Evolutionary conservation across 495 filamentous ascomycete genomes (phyloP).

Genomic region (Xylaria curta): DNA sequence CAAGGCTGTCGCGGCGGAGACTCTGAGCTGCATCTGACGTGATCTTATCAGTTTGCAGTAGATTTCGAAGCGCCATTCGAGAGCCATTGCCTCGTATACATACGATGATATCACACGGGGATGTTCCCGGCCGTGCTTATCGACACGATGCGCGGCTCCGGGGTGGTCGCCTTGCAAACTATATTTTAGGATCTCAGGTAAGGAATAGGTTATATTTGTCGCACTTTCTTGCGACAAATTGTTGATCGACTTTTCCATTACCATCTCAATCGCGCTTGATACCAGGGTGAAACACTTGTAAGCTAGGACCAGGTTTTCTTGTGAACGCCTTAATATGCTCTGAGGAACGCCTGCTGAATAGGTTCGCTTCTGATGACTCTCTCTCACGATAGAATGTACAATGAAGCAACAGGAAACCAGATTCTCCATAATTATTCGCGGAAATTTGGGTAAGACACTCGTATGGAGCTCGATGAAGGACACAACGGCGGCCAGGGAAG

Average conservation of each 20-base stretch:
- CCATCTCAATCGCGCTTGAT: slow-evolving; percentile 46
- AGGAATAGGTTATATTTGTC: slow-evolving; percentile 39
- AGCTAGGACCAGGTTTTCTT: slow-evolving; percentile 40
- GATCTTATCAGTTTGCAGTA: slow-evolving; percentile 75
- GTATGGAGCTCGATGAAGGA: slow-evolving; percentile 43
- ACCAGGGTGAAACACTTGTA: slow-evolving; percentile 49
- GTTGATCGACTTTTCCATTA: slow-evolving; percentile 58
- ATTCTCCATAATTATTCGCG: slow-evolving; percentile 50
- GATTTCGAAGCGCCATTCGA: slow-evolving; percentile 73
- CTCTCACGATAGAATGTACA: slow-evolving; percentile 38
- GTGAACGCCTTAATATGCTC: slow-evolving; percentile 29
- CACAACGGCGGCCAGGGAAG: slow-evolving; percentile 27
- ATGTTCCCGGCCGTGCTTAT: slow-evolving; percentile 39
- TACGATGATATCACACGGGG: slow-evolving; percentile 38
- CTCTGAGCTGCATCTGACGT: slow-evolving; percentile 88
- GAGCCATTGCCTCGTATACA: slow-evolving; percentile 56
- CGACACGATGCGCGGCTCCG: slow-evolving; percentile 41
- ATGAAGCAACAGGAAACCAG: slow-evolving; percentile 47
- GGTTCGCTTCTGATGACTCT: slow-evolving; percentile 33
- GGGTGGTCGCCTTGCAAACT: slow-evolving; percentile 48
- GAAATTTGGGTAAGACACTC: slow-evolving; percentile 43
- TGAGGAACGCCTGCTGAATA: slow-evolving; percentile 23
- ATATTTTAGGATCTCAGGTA: slow-evolving; percentile 49
- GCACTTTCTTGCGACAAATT: slow-evolving; percentile 53
- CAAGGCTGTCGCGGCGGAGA: slow-evolving; percentile 73